phyloP scores from a whole-genome alignment of 2,329 filamentous ascomycete species.

The Didymellaceae sp. region DNA sequence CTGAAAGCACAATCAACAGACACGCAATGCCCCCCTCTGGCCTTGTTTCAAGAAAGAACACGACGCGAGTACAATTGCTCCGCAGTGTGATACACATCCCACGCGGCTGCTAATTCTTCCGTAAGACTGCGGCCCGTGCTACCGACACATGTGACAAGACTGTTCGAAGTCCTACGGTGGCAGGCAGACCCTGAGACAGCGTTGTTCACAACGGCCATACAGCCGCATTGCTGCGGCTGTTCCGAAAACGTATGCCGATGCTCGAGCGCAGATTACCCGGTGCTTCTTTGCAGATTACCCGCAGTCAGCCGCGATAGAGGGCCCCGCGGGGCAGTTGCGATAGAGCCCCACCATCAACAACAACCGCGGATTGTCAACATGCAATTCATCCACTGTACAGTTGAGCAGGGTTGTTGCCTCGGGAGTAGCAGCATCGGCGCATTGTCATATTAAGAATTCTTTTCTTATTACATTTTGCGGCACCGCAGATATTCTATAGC shows the following conservation, averaged over 20 bases:
- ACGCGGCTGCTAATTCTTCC: constrained; percentile 1
- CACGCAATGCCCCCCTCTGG: background rate
- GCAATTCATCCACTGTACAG: background rate
- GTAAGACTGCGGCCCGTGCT: background rate
- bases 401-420: background rate
- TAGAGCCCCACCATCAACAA: constrained; percentile 13
- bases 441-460: background rate
- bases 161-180: background rate
- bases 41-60: constrained; percentile 8
- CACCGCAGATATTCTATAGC: background rate
- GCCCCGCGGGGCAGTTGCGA: constrained; percentile 9
- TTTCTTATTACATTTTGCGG: background rate
- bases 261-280: constrained; percentile 11
- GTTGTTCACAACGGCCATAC: background rate
- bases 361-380: constrained; percentile 8
- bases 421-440: background rate
- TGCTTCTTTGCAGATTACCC: constrained; percentile 16
- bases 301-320: constrained; percentile 2
- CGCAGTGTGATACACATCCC: background rate
- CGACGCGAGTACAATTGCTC: background rate
- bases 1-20: constrained; percentile 6
- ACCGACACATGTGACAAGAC: background rate
- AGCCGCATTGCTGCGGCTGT: constrained; percentile 2
- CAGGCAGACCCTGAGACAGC: constrained; percentile 6
- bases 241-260: constrained; percentile 4